Evolutionary conservation across 129 eudicot genomes (phyloP).

Genomic region (Solidago caesia): DNA sequence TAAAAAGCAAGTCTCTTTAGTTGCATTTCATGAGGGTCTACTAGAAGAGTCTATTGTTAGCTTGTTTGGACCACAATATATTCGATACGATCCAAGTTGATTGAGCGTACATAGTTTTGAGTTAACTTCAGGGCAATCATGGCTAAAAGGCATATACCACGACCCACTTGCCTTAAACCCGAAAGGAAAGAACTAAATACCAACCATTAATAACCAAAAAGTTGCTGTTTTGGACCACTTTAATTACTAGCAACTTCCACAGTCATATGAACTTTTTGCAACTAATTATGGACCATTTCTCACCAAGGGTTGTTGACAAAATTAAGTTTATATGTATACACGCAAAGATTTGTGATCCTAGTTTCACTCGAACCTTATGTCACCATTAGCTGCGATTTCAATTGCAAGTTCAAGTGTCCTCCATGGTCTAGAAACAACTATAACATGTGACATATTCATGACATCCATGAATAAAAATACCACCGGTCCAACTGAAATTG

Average conservation of each 20-base stretch:
- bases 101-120: constrained; percentile 12
- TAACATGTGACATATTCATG: constrained; percentile 1
- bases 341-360: background rate
- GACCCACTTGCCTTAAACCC: constrained; percentile 21
- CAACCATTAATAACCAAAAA: background rate
- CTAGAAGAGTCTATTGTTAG: constrained; percentile 21
- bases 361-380: background rate
- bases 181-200: background rate
- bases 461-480: background rate
- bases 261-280: constrained; percentile 5
- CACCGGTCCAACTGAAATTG: background rate
- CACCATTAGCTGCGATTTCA: background rate
- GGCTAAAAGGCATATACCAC: constrained; percentile 26
- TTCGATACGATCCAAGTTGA: constrained; percentile 4
- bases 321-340: background rate
- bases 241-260: constrained; percentile 11
- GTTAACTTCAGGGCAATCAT: constrained; percentile 20
- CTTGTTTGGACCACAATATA: constrained; percentile 21
- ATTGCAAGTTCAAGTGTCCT: background rate
- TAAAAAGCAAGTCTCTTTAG: constrained; percentile 5
- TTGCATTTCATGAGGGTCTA: background rate
- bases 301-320: background rate
- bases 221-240: constrained; percentile 15
- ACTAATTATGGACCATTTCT: constrained; percentile 4
- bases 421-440: background rate